A percentile compares a stretch with the other conserved stretches of the same genome.
phyloP scores from a whole-genome alignment of 2,329 filamentous ascomycete genomes.

The Alternaria panax region DNA sequence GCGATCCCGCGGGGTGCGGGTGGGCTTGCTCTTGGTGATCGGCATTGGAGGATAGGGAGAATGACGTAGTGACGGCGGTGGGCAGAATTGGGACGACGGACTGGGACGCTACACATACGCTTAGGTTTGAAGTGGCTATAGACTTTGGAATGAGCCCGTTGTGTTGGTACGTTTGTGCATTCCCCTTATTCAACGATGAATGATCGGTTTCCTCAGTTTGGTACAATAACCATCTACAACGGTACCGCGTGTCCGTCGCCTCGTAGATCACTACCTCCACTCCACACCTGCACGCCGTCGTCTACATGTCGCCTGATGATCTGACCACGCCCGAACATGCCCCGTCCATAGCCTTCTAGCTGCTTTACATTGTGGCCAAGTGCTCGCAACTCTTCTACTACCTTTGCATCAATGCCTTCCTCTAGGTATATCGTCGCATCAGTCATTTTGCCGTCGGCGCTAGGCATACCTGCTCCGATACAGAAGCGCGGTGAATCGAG shows the following conservation, averaged over 20 bases:
- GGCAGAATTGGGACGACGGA: background rate
- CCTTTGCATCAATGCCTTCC: slow-evolving; percentile 76
- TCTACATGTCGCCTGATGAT: slow-evolving; percentile 82
- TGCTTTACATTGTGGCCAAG: slow-evolving; percentile 78
- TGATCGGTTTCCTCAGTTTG: background rate
- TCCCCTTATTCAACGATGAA: background rate
- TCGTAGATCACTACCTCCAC: slow-evolving; percentile 85
- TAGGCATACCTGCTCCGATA: slow-evolving; percentile 76
- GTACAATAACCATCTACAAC: slow-evolving; percentile 12
- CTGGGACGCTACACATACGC: background rate
- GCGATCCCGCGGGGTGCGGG: background rate
- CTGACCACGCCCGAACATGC: slow-evolving; percentile 85
- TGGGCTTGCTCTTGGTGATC: background rate
- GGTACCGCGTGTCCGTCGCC: slow-evolving; percentile 80
- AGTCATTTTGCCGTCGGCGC: slow-evolving; percentile 62
- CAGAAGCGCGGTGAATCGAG: slow-evolving; percentile 92
- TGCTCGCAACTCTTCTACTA: slow-evolving; percentile 69
- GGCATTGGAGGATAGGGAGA: background rate
- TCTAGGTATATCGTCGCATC: slow-evolving; percentile 78
- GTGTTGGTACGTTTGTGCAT: background rate
- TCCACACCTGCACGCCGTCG: slow-evolving; percentile 78
- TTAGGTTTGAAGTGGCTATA: background rate
- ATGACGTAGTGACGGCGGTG: background rate
- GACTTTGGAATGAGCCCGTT: background rate
- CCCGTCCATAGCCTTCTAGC: slow-evolving; percentile 69